A percentile compares a stretch with the other conserved stretches of the same genome.
These are phyloP conservation scores for Aspergillus tubingensis DNA, from an alignment of 2,329 filamentous ascomycete genomes.

Conservation along the genomic window DNA sequence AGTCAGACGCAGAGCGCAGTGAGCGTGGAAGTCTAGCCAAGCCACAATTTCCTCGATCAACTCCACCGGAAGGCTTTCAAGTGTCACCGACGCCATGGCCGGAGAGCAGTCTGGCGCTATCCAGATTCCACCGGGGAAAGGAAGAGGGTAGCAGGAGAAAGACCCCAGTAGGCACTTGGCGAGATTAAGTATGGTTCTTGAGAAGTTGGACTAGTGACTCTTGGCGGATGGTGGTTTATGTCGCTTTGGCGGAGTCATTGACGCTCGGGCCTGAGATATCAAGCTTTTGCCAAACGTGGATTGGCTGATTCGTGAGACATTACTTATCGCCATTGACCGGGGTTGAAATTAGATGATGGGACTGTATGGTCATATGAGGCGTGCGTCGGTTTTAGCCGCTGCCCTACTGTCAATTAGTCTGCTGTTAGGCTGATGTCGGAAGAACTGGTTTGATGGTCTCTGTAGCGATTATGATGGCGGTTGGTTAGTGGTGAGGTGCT, in stretches of 20 bases:
- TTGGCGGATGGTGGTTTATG: not conserved
- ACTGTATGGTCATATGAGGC: not conserved
- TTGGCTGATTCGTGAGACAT: not conserved
- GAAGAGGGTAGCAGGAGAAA: not conserved
- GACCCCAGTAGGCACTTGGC: not conserved
- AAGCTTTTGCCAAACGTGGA: not conserved
- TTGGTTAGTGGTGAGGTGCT: too few species aligned
- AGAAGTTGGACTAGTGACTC: not conserved
- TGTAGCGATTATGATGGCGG: too few species aligned
- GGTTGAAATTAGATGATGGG: not conserved
- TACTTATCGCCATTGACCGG: not conserved
- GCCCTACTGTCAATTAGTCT: too few species aligned
- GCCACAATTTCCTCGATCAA: not conserved
- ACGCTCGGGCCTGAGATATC: not conserved
- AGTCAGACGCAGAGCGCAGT: constrained; percentile 2
- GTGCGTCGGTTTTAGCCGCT: not conserved
- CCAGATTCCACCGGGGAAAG: not conserved
- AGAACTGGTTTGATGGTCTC: too few species aligned
- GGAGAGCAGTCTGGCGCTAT: not conserved
- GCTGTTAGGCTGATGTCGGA: too few species aligned
- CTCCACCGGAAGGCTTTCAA: not conserved
- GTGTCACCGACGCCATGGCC: not conserved
- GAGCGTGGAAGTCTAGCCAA: not conserved
- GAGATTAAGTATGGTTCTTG: not conserved
- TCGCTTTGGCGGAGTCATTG: not conserved